Evolutionary conservation across 768 basidiomycete genomes (phyloP).

Genomic region (Boletellus sp.): DNA sequence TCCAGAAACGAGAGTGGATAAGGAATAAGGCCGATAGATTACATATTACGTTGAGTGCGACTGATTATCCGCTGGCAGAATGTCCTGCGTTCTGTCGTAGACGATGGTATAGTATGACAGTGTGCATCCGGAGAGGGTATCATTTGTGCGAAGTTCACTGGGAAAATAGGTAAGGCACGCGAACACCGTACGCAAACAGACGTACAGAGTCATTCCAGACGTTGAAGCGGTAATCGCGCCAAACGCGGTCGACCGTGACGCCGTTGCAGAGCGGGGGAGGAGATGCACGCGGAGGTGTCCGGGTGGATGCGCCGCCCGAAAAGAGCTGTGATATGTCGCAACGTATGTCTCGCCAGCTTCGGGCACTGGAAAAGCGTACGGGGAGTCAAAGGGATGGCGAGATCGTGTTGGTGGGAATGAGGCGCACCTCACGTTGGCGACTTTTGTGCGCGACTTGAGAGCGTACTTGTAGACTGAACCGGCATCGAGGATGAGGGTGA

Average conservation of each 20-base stretch:
- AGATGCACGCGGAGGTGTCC: conserved; percentile 31
- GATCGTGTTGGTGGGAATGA: conserved; percentile 1
- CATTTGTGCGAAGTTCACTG: conserved; percentile 20
- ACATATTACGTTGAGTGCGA: conserved; percentile 29
- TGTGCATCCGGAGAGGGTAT: conserved; percentile 24
- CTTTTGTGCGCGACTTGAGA: conserved; percentile 59
- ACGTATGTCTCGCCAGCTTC: conserved; percentile 61
- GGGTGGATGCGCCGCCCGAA: conserved; percentile 34
- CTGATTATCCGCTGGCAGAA: conserved; percentile 28
- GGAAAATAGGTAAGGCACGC: conserved; percentile 5
- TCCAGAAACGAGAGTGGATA: conserved; percentile 14
- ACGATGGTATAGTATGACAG: conserved; percentile 28
- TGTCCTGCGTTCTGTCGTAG: conserved; percentile 26
- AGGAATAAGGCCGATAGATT: conserved; percentile 29
- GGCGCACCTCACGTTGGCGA: conserved; percentile 66
- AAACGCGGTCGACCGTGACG: conserved; percentile 61
- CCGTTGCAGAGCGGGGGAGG: conserved; percentile 43
- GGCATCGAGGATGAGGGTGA: conserved; percentile 66
- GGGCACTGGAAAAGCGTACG: conserved; percentile 41
- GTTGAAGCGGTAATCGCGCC: conserved; percentile 63
- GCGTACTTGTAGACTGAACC: conserved; percentile 68
- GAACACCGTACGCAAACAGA: not conserved
- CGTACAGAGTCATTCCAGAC: conserved; percentile 54
- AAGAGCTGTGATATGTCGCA: conserved; percentile 63
- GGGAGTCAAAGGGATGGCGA: conserved; percentile 1